phyloP scores from a whole-genome alignment of 805 yeast species.

The Saccharomycopsis sp. region DNA sequence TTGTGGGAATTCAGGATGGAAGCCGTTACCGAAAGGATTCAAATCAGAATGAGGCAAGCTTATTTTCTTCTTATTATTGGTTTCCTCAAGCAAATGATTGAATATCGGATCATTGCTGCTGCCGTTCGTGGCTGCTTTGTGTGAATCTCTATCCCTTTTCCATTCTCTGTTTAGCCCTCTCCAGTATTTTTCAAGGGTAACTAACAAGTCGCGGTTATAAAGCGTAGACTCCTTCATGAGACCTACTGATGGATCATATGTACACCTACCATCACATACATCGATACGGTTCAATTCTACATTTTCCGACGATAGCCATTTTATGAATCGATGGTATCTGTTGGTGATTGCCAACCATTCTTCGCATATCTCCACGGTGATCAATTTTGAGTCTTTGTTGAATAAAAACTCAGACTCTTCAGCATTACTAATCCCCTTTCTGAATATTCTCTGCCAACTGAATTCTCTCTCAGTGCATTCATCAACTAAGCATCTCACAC shows the following conservation, averaged over 20 bases:
- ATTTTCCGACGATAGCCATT: neutral
- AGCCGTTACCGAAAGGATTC: too few relatives aligned
- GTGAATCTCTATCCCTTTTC: neutral
- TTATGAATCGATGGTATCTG: neutral
- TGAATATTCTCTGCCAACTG: constrained; percentile 1
- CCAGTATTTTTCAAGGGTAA: neutral
- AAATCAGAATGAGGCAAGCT: neutral
- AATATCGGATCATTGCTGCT: neutral
- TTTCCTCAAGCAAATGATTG: neutral
- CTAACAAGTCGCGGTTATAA: neutral
- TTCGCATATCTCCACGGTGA: neutral
- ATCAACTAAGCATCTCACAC: constrained; percentile 5
- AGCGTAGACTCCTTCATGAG: neutral
- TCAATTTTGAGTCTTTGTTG: neutral
- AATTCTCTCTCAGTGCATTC: constrained; percentile 2
- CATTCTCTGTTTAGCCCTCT: neutral
- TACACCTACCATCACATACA: neutral
- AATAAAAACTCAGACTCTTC: neutral
- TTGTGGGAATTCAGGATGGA: too few relatives aligned
- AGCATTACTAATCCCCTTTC: neutral
- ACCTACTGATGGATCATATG: neutral
- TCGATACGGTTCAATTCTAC: neutral
- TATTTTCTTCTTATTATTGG: neutral
- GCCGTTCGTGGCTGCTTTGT: neutral
- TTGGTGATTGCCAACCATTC: neutral